phyloP scores from a whole-genome alignment of 352 stramenopile species.

The Pythium rishiriense region DNA sequence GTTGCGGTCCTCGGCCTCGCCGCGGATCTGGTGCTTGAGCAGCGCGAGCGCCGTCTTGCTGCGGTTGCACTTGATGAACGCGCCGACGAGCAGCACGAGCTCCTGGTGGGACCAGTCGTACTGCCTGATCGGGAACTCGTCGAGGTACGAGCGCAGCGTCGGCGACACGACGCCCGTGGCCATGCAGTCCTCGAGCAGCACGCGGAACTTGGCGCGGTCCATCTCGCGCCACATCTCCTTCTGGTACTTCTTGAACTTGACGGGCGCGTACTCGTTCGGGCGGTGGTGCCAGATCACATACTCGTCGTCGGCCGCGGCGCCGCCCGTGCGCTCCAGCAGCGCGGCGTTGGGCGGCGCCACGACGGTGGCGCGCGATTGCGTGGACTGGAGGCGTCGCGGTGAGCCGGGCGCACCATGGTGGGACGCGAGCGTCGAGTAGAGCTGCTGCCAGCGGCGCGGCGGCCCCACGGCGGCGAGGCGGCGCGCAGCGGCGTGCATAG shows the following conservation, averaged over 20 bases:
- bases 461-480: constrained; percentile 1
- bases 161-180: constrained; percentile 49
- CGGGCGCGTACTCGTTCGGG: constrained; percentile 21
- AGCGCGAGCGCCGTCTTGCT: constrained; percentile 54
- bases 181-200: constrained; percentile 64
- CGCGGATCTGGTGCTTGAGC: constrained; percentile 57
- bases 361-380: constrained; percentile 2
- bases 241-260: constrained; percentile 27
- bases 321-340: constrained; percentile 12
- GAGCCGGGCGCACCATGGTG: constrained; percentile 4
- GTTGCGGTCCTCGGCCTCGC: constrained; percentile 37
- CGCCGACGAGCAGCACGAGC: constrained; percentile 71
- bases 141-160: constrained; percentile 65
- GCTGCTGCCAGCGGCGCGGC: constrained; percentile 8
- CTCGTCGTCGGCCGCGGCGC: constrained; percentile 19
- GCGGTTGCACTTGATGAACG: constrained; percentile 77
- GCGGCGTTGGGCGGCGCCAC: constrained; percentile 17
- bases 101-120: constrained; percentile 68
- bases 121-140: constrained; percentile 65
- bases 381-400: constrained; percentile 16
- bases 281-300: constrained; percentile 10
- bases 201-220: constrained; percentile 61
- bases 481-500: constrained; percentile 10
- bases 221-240: constrained; percentile 41
- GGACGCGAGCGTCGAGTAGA: not conserved